Base-by-base conservation (phyloP, 352 stramenopile genomes). In the Phytopythium oedochilum region DNA sequence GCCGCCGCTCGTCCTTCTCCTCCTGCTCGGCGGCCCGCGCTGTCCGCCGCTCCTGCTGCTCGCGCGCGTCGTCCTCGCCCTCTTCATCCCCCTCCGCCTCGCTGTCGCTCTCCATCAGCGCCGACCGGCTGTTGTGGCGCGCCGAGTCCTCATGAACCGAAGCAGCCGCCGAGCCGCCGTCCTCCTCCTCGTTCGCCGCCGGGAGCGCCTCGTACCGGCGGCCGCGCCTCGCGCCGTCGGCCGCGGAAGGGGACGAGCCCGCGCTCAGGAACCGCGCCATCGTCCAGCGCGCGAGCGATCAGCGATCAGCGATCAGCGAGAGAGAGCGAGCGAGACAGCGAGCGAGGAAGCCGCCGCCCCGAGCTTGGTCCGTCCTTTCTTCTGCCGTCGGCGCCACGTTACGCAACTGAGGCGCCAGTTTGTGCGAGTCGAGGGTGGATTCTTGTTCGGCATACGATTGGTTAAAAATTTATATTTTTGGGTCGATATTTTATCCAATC, bases 261-360 rank as follows among this genome's bases (percentile, higher is more conserved):
- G 65, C 47, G 23, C 74, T 62, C 31, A 85, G 61, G 63, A 88
- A 88, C 50, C 77, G 68, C 32, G 70, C 78, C 81, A 91, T 88
- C 15, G 26, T 18, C 6, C n/a, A n/a, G n/a, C n/a, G n/a, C n/a
- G n/a, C n/a, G n/a, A n/a, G n/a, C n/a, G n/a, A n/a, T n/a, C n/a
- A n/a, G n/a, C n/a, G n/a, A n/a, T n/a, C n/a, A n/a, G n/a, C n/a
- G n/a, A n/a, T n/a, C n/a, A n/a, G n/a, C n/a, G n/a, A n/a, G n/a
- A n/a, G n/a, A n/a, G n/a, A n/a, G n/a, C n/a, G n/a, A n/a, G n/a
- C n/a, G n/a, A n/a, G n/a, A n/a, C n/a, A n/a, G n/a, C n/a, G n/a
- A n/a, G n/a, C n/a, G n/a, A n/a, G n/a, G n/a, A n/a, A n/a, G n/a
- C n/a, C n/a, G n/a, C n/a, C n/a, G n/a, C n/a, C n/a, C n/a, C n/a